Evolutionary conservation across 768 basidiomycete genomes (phyloP), one percentile per base, ranked within the genome.

Genomic region (Lactarius deliciosus): DNA sequence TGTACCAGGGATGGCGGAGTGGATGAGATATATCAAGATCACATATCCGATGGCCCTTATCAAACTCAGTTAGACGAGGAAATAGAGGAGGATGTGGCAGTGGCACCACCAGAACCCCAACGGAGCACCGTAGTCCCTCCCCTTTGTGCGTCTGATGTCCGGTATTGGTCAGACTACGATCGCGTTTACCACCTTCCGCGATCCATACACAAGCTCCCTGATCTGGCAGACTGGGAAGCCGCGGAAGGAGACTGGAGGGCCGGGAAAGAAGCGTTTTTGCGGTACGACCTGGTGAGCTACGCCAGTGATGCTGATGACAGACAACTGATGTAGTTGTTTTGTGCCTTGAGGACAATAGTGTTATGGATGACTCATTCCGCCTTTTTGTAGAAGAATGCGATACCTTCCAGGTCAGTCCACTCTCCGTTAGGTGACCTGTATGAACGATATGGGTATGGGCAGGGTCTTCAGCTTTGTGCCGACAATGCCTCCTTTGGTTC

Each of bases 331-430:
- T 32, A 63, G 25, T 50, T 8, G 43, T 36, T 38, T 60, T 32
- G 18, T 10, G 20, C 2, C 50, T 58, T 70, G 34, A 92, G 90
- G 82, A 85, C 54, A 76, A 76, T n/a, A 82, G 82, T 59, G 72
- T 92, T 57, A 86, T 91, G 84, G 90, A 92, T 53, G 85, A 83
- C 5, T 79, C 85, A 15, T 78, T 92, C 60, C 82, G 91, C 20
- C 77, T 81, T 18, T 83, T 89, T 63, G 80, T 90, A 5, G 91
- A 94, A 73, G 90, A 91, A 69, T 90, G 89, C 72, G 83, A 92
- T 73, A 82, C 83, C 60, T 79, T 88, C 16, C 91, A 92, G 84
- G 91, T 89, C 61, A 9, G 59, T 2, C 30, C 7, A 22, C 54
- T 57, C 40, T 36, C 53, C 38, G 15, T 66, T 32, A 57, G 50